These are phyloP conservation scores for Colletotrichum cuscutae DNA, from an alignment of 2,329 filamentous ascomycete species.

Conservation along the genomic window DNA sequence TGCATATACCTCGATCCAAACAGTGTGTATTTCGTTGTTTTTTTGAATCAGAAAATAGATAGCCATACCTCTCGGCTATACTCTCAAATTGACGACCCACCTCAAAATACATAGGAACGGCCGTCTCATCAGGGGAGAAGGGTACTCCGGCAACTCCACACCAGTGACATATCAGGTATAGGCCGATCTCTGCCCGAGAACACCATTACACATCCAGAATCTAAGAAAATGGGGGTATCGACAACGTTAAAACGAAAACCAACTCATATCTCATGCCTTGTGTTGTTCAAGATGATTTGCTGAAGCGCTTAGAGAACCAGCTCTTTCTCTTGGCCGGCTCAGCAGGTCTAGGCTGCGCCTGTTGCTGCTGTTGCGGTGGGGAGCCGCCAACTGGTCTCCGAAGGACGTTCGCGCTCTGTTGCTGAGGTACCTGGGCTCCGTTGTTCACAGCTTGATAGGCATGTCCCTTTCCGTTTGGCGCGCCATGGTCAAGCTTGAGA, in stretches of 20 bases:
- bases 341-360: conserved; percentile 43
- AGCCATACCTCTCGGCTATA: neutral
- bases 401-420: conserved; percentile 35
- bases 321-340: conserved; percentile 82
- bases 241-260: conserved; percentile 24
- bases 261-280: conserved; percentile 8
- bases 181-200: neutral
- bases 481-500: conserved; percentile 42
- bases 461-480: conserved; percentile 2
- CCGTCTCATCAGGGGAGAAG: neutral
- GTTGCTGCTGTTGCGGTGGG: conserved; percentile 36
- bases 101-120: neutral
- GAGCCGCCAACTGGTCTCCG: conserved; percentile 37
- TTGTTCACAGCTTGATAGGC: conserved; percentile 12
- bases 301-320: conserved; percentile 88
- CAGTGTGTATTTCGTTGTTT: conserved; percentile 12
- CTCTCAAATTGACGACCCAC: neutral
- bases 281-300: conserved; percentile 58
- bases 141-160: neutral
- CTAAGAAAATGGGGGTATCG: conserved; percentile 35
- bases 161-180: neutral
- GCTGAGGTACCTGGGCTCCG: conserved; percentile 7
- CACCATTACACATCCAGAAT: conserved; percentile 7
- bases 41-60: neutral
- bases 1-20: conserved; percentile 36